Conservation (phyloP, 352 stramenopile genomes). For the Globisporangium polare region DNA sequence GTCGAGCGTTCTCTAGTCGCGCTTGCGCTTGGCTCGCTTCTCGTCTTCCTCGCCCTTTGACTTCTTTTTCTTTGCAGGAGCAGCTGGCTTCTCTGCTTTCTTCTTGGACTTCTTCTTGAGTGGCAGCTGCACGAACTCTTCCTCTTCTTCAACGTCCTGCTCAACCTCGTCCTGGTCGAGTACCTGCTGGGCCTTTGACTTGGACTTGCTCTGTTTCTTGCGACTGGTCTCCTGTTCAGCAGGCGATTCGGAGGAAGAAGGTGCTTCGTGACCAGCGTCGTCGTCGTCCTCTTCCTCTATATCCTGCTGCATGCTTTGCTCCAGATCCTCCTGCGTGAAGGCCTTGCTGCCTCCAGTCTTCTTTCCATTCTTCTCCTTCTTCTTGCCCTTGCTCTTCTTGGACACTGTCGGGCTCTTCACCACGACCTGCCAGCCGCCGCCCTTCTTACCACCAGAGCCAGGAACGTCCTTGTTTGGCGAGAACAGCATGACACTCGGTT, state of each 20-base stretch:
- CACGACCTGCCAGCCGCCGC: slow-evolving; percentile 47
- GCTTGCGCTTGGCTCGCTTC: slow-evolving; percentile 36
- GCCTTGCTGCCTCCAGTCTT: neutral
- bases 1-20: slow-evolving; percentile 9
- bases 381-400: slow-evolving; percentile 13
- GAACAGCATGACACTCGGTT: slow-evolving; percentile 31
- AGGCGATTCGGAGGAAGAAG: slow-evolving; percentile 12
- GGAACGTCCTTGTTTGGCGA: slow-evolving; percentile 40
- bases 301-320: slow-evolving; percentile 63
- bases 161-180: slow-evolving; percentile 7
- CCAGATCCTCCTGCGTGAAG: slow-evolving; percentile 55
- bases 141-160: slow-evolving; percentile 16
- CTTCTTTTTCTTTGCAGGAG: slow-evolving; percentile 7
- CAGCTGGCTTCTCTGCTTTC: slow-evolving; percentile 16
- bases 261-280: slow-evolving; percentile 22
- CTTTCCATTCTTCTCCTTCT: slow-evolving; percentile 11
- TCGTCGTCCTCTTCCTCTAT: slow-evolving; percentile 22
- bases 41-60: neutral
- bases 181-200: slow-evolving; percentile 4
- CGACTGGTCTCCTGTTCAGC: slow-evolving; percentile 16
- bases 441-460: slow-evolving; percentile 12
- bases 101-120: slow-evolving; percentile 48
- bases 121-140: slow-evolving; percentile 31
- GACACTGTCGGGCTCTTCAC: slow-evolving; percentile 51
- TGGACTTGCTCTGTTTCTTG: slow-evolving; percentile 20